phyloP scores from a whole-genome alignment of 139 green algal species.

The Pycnococcus provasolii region DNA sequence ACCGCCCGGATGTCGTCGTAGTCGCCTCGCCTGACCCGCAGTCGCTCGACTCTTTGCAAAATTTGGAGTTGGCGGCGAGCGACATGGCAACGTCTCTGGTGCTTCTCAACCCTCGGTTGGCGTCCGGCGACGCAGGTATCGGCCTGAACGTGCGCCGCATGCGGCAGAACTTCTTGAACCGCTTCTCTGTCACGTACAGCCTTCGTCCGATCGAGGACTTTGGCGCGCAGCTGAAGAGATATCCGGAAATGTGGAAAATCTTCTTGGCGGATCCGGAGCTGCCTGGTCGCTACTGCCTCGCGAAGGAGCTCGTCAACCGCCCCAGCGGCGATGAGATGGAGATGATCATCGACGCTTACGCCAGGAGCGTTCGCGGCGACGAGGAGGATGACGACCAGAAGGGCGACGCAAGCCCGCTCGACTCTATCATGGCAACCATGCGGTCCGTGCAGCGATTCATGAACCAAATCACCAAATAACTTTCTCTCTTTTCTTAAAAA shows the following conservation, averaged over 20 bases:
- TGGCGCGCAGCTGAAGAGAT: constrained; percentile 62
- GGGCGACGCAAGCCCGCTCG: not conserved
- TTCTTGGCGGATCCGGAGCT: constrained; percentile 46
- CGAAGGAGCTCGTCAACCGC: constrained; percentile 1
- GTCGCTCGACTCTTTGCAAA: constrained; percentile 31
- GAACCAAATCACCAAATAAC: not conserved
- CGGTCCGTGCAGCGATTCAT: not conserved
- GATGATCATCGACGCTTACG: not conserved
- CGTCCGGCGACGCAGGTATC: constrained; percentile 81
- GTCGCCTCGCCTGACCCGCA: constrained; percentile 66
- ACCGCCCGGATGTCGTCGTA: constrained; percentile 66
- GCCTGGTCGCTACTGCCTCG: constrained; percentile 23
- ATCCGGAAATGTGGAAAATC: constrained; percentile 68
- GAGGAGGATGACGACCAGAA: constrained; percentile 2
- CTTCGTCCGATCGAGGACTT: constrained; percentile 66
- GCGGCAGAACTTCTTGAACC: constrained; percentile 53
- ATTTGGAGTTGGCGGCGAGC: not conserved
- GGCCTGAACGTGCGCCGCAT: constrained; percentile 70
- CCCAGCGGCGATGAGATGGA: constrained; percentile 10
- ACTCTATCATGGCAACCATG: not conserved
- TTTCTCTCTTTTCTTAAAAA: too few relatives aligned
- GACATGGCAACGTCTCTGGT: constrained; percentile 43
- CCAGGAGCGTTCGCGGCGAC: not conserved
- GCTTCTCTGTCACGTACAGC: constrained; percentile 75
- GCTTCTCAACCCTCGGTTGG: constrained; percentile 83